These are phyloP conservation scores for Daldinia childiae DNA, from an alignment of 495 filamentous ascomycete genomes.

Conservation along the genomic window DNA sequence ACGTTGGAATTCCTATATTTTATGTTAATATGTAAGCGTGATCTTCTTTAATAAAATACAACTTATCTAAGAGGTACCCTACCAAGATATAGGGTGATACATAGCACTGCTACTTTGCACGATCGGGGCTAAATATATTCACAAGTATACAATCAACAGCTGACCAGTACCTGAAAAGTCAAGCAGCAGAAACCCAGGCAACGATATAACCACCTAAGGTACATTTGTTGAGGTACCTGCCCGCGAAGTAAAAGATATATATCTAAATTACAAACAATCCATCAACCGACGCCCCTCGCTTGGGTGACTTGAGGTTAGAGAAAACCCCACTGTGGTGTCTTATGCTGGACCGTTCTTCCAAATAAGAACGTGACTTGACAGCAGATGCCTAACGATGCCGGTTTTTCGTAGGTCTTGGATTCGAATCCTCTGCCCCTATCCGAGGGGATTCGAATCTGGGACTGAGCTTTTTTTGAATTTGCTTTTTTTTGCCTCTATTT, in stretches of 20 bases:
- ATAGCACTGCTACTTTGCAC: no score
- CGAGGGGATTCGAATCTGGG: no score
- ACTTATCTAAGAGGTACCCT: not conserved
- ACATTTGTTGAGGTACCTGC: not conserved
- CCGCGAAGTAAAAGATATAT: not conserved
- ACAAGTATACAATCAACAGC: no score
- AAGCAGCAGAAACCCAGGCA: not conserved
- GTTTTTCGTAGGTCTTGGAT: no score
- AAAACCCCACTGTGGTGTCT: constrained; percentile 1
- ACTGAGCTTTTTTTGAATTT: no score
- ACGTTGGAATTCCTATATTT: constrained; percentile 9
- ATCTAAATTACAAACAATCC: no score
- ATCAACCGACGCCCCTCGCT: no score
- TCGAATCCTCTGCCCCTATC: no score
- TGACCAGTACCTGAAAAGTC: no score
- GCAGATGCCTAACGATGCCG: no score
- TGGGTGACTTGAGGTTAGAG: not conserved
- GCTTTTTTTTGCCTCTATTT: not conserved
- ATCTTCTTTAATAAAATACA: not conserved
- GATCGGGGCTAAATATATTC: no score
- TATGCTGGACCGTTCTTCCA: not conserved
- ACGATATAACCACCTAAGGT: not conserved
- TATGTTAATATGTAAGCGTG: not conserved
- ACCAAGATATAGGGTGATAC: not conserved
- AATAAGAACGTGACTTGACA: not conserved